These are phyloP conservation scores for Flaveria ramosissima DNA, from an alignment of 129 eudicot genomes.

Conservation along the genomic window DNA sequence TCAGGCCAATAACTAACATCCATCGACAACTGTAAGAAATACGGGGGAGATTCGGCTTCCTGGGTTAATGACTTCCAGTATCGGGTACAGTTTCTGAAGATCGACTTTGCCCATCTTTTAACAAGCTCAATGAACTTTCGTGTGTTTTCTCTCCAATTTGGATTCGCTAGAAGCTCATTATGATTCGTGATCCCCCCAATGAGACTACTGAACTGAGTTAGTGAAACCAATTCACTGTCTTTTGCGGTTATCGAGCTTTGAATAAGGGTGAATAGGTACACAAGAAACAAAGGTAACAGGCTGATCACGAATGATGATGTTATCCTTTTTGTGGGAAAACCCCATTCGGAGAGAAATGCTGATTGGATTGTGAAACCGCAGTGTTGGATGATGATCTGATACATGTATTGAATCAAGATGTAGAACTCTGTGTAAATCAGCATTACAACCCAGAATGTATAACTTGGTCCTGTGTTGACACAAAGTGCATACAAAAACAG, in stretches of 20 bases:
- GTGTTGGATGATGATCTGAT: slow-evolving; percentile 57
- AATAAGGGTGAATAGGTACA: slow-evolving; percentile 51
- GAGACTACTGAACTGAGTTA: slow-evolving; percentile 48
- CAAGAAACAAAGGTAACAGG: slow-evolving; percentile 48
- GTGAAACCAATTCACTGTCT: slow-evolving; percentile 47
- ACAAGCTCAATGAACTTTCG: slow-evolving; percentile 20
- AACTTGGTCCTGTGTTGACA: slow-evolving; percentile 58
- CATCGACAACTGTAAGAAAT: slow-evolving; percentile 53
- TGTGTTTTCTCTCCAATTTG: slow-evolving; percentile 33
- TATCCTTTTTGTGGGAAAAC: slow-evolving; percentile 42
- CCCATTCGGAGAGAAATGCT: slow-evolving; percentile 43
- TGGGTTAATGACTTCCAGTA: slow-evolving; percentile 59
- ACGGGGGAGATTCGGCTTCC: slow-evolving; percentile 62
- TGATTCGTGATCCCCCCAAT: slow-evolving; percentile 23
- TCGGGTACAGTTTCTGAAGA: slow-evolving; percentile 38
- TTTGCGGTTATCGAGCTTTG: slow-evolving; percentile 52
- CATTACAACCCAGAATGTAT: slow-evolving; percentile 53
- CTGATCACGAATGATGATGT: slow-evolving; percentile 47
- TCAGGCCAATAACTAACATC: slow-evolving; percentile 50
- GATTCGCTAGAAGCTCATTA: slow-evolving; percentile 31
- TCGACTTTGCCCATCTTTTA: slow-evolving; percentile 16
- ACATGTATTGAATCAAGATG: slow-evolving; percentile 52
- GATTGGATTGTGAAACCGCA: slow-evolving; percentile 50
- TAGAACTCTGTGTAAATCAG: slow-evolving; percentile 51
- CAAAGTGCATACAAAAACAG: slow-evolving; percentile 56